Percentiles rank a stretch among this genome's conserved stretches.
Conservation (phyloP, 371 early-diverging fungal genomes). For the Lichtheimia hyalospora region DNA sequence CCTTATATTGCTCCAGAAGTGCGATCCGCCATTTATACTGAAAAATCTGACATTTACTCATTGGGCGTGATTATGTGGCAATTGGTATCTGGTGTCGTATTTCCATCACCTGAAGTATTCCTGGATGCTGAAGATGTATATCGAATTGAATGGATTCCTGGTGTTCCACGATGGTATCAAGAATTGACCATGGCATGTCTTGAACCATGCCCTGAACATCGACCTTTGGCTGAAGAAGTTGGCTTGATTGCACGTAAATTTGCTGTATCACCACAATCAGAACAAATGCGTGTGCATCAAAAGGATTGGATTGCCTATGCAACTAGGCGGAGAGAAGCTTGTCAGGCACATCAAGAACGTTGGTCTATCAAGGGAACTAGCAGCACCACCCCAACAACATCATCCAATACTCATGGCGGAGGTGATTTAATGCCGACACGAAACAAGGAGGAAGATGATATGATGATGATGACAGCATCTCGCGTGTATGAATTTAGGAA, state of each 20-base stretch:
- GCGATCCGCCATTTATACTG: constrained; percentile 35
- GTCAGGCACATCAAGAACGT: constrained; percentile 11
- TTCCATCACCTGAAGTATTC: constrained; percentile 28
- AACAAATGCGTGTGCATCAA: constrained; percentile 15
- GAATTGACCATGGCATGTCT: constrained; percentile 32
- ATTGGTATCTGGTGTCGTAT: constrained; percentile 39
- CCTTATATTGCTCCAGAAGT: constrained; percentile 64
- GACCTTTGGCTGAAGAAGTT: constrained; percentile 32
- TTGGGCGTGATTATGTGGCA: constrained; percentile 58
- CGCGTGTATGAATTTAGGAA: constrained; percentile 19
- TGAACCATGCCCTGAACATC: constrained; percentile 29
- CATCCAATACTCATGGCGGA: background rate
- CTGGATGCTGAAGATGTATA: constrained; percentile 21
- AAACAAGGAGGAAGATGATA: constrained; percentile 3
- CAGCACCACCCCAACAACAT: background rate
- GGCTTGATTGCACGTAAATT: constrained; percentile 25
- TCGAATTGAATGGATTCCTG: constrained; percentile 30
- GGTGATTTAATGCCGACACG: background rate
- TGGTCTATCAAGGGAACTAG: background rate
- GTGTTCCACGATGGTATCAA: constrained; percentile 32
- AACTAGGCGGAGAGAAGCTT: constrained; percentile 8
- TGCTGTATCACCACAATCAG: constrained; percentile 13
- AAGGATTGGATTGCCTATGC: constrained; percentile 20
- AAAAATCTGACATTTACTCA: constrained; percentile 51
- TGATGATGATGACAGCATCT: constrained; percentile 13